phyloP scores from a whole-genome alignment of 176 grass and related monocot genomes.

The Avena sativa region DNA sequence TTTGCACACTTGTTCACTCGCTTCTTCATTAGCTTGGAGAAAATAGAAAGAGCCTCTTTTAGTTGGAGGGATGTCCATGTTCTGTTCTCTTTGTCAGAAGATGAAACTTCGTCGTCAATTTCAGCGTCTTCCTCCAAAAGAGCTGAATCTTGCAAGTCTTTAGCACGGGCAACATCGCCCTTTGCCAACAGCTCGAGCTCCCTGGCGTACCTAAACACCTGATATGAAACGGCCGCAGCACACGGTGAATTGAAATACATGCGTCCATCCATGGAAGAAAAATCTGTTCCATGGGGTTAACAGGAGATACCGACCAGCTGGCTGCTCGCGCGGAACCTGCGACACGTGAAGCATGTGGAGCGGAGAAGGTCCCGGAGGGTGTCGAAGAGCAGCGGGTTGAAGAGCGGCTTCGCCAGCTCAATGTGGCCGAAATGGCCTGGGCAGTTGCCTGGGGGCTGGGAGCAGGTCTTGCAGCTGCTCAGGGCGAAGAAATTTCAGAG shows the following conservation, averaged over 20 bases:
- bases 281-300: background rate
- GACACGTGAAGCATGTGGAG: slow-evolving; percentile 73
- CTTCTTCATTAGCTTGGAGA: slow-evolving; percentile 64
- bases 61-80: slow-evolving; percentile 84
- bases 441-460: slow-evolving; percentile 64
- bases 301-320: slow-evolving; percentile 51
- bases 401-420: slow-evolving; percentile 72
- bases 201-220: slow-evolving; percentile 64
- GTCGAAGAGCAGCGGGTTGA: slow-evolving; percentile 80
- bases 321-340: slow-evolving; percentile 63
- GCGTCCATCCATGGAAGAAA: background rate
- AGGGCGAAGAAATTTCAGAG: slow-evolving; percentile 21
- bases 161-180: slow-evolving; percentile 75
- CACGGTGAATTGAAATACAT: background rate
- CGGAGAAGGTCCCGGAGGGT: slow-evolving; percentile 58
- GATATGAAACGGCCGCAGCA: slow-evolving; percentile 37
- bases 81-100: slow-evolving; percentile 34
- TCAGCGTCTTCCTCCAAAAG: slow-evolving; percentile 41
- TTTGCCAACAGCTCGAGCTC: slow-evolving; percentile 66
- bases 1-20: slow-evolving; percentile 67
- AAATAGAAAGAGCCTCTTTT: slow-evolving; percentile 60
- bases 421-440: slow-evolving; percentile 94
- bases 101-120: slow-evolving; percentile 38
- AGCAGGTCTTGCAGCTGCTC: slow-evolving; percentile 85
- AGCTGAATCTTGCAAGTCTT: slow-evolving; percentile 54